Evolutionary conservation across 2,329 filamentous ascomycete species (phyloP), one percentile per base, ranked within the genome.

Genomic region (Verticillium tricorpus): DNA sequence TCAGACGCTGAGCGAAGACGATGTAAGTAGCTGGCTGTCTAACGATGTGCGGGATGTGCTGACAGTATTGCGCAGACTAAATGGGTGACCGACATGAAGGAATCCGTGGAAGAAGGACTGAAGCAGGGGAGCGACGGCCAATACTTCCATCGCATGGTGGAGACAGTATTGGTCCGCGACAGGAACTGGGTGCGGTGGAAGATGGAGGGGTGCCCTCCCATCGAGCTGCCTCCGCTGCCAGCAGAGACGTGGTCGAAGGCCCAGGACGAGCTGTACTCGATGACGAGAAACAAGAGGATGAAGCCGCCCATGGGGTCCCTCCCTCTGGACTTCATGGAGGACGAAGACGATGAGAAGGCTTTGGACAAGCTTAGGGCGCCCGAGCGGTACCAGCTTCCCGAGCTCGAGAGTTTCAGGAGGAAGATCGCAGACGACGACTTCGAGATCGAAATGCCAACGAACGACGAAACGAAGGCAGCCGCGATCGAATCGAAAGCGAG

Each of bases 161-260:
- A 98, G 73, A 98, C 93, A 14, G 94, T 99, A 35, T 85, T 99
- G 34, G 92, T 92, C 28, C 85, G 95, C 65, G 95, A 99, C 75
- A 98, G 97, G 80, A 97, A 98, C 72, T 99, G 96, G 96, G 93
- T 96, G 55, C 89, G 93, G 65, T 99, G 95, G 95, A 99, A 99
- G 78, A 89, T 94, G 63, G 93, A 97, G 73, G 92, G 89, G 67
- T 99, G 95, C 73, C 92, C 92, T 28, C 85, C 89, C 6, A 98
- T 99, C 70, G 88, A 93, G 71, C 85, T 86, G 63, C 85, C 90
- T 25, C 80, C 91, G 12, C 83, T 98, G 34, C 83, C 88, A 2
- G 82, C 89, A 1, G 77, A 85, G 32, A 84, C 89, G 56, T 94
- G 93, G 72, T 75, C 88, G 45, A 83, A 87, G 60, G 89, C 93